These are phyloP conservation scores for Aspergillus heteromorphus DNA, from an alignment of 495 filamentous ascomycete species.

Conservation along the genomic window DNA sequence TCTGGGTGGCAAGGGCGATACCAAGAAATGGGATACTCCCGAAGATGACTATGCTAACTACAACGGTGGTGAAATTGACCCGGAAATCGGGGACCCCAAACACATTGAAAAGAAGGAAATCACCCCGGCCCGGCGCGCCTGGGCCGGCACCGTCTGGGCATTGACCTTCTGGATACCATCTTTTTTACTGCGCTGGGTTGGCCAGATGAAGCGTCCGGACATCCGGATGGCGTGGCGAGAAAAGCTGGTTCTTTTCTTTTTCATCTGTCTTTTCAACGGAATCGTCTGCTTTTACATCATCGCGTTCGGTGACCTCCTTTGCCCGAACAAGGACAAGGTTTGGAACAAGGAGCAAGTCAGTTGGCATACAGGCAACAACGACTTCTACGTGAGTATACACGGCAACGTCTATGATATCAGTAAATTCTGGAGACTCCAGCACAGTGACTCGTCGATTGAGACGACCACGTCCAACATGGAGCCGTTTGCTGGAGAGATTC, in stretches of 20 bases:
- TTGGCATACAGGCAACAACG: slow-evolving; percentile 61
- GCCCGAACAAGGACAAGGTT: slow-evolving; percentile 86
- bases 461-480: slow-evolving; percentile 65
- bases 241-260: slow-evolving; percentile 73
- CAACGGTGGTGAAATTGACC: slow-evolving; percentile 55
- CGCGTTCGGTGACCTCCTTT: slow-evolving; percentile 75
- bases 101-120: slow-evolving; percentile 67
- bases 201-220: slow-evolving; percentile 95
- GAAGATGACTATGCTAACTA: slow-evolving; percentile 58
- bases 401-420: slow-evolving; percentile 90
- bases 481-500: slow-evolving; percentile 66
- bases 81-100: slow-evolving; percentile 69
- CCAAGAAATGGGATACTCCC: slow-evolving; percentile 58
- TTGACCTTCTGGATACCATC: slow-evolving; percentile 95
- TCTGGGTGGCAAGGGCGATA: slow-evolving; percentile 79
- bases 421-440: slow-evolving; percentile 77
- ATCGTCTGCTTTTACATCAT: slow-evolving; percentile 90
- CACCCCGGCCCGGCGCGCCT: slow-evolving; percentile 58
- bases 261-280: slow-evolving; percentile 82
- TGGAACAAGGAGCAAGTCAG: slow-evolving; percentile 72
- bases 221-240: slow-evolving; percentile 97
- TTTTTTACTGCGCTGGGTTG: slow-evolving; percentile 68
- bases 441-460: slow-evolving; percentile 62
- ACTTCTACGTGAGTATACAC: slow-evolving; percentile 85
- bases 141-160: slow-evolving; percentile 78